Evolutionary conservation across 2,329 filamentous ascomycete species (phyloP), one percentile per base, ranked within the genome.

Genomic region (Penicillium sp.): DNA sequence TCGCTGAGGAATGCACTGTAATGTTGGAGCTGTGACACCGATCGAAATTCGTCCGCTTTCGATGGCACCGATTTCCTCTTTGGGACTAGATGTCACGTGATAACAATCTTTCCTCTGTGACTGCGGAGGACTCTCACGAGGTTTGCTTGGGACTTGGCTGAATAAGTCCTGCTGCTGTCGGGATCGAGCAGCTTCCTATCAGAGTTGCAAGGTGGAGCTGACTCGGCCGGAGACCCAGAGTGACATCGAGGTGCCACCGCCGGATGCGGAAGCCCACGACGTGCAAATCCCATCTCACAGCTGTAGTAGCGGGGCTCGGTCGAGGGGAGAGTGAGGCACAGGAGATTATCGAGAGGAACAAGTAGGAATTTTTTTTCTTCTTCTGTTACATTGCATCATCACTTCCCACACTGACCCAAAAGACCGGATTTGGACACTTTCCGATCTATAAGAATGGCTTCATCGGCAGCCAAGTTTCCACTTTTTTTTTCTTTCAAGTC

Each of bases 191-290:
- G 42, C 25, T 25, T 35, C 47, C 11, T 55, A 39, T 25, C 31
- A 52, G 35, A 38, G 22, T 25, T 43, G 14, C 4, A 28, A 12
- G 15, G 57, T 55, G 58, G 63, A 49, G 17, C 43, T 31, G 11
- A 17, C 28, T 56, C 37, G 52, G 41, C 56, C 53, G 34, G 41
- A 35, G 43, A 39, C 49, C 57, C 50, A 64, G 53, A 57, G 63
- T 64, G 60, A 69, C 66, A 65, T 69, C 48, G 20, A 22, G n/a
- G 22, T 38, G 25, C 34, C 51, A 56, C 56, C 54, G 41, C 66
- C 64, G 67, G 59, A 69, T 68, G 65, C 67, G 67, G 67, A 67
- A 67, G 45, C 51, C 31, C 25, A 14, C 45, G 55, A 60, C 28
- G 55, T 43, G 54, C 15, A 57, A 58, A 57, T 59, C 49, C 59